Evolutionary conservation across 2,329 filamentous ascomycete genomes (phyloP), one percentile per base, ranked within the genome.

Genomic region (Cytospora piceicola): DNA sequence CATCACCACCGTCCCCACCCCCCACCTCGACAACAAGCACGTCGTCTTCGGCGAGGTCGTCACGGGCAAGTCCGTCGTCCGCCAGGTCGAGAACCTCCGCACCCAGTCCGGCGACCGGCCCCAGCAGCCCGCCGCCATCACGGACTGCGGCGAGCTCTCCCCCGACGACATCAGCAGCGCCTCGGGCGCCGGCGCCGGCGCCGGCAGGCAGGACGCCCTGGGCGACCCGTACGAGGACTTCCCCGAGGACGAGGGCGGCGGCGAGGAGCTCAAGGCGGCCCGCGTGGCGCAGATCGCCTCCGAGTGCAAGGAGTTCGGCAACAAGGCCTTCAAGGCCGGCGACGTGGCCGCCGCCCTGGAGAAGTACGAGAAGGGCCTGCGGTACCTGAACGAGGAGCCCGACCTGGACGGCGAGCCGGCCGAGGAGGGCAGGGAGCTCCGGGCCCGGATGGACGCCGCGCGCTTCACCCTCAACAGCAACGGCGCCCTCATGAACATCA

Each of bases 1-100:
- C 85, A 83, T 98, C 73, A 99, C 95, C 58, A 98, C 95, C 20
- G 92, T 97, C 34, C 85, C 89, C n/a, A 98, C 95, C 17, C 94
- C 93, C 57, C 95, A 98, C 77, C 87, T 98, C 49, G 94, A 99
- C 77, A 88, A 88, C 76, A 99, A 99, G 84, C 94, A 99, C 80
- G 95, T 98, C 56, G 94, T 99, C 29, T 99, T 97, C 73, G 95
- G 95, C 69, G 90, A 97, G 76, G 94, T 98, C 64, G 86, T 97
- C 74, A 91, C 89, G 68, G 95, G 95, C 74, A 98, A 97, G 84
- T 94, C 92, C 68, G 82, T 97, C 46, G 87, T 98, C 39, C 90
- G 95, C 70, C 89, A 94, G 77, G 89, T 98, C 73, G 95, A 99
- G 81, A 95, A 95, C 78, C 82, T 92, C 68, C 83, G 84, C 61